Evolutionary conservation across 257 asterid species (phyloP), one percentile per base, ranked within the genome.

Genomic region (Asclepias syriaca): DNA sequence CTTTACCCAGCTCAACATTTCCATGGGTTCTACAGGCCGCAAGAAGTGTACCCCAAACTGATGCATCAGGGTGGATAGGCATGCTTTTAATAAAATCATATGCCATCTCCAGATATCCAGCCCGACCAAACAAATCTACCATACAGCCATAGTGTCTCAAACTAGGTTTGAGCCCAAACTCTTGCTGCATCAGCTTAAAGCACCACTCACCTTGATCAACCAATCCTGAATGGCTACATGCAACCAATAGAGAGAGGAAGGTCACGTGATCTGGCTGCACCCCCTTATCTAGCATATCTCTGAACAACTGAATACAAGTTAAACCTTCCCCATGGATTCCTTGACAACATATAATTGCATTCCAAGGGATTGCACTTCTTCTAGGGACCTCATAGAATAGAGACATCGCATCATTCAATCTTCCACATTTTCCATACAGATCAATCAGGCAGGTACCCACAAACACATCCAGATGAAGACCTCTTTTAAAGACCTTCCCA

Each of bases 151-250:
- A 87, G 78, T 90, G 94, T 77, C 81, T 85, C 63, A 87, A 66
- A 59, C 76, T 76, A 74, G 96, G 96, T 68, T 72, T 79, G 58
- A 89, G 83, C 51, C 88, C 86, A 63, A 72, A 88, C 29, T 79
- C 75, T 70, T 79, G 66, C 74, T 85, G 84, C 97, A 92, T 92
- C 77, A 83, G 46, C 19, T 85, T 50, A 77, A 89, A 92, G 82
- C 71, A 87, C 75, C 57, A 51, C 37, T 83, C 74, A n/a, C 97
- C 96, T 65, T 87, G 76, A 49, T 83, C 92, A 75, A 91, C 87
- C 79, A 85, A 80, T 40, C 96, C 97, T 0, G 92, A 85, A 77
- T 91, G 97, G 77, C 97, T 91, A 79, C 94, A 91, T 32, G 94
- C 92, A 58, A 82, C 78, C 79, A 92, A 75, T 22, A 92, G 76